A percentile compares a stretch with the other conserved stretches of the same genome.
phyloP scores from a whole-genome alignment of 2,329 filamentous ascomycete genomes.

The Pseudocercospora musae region DNA sequence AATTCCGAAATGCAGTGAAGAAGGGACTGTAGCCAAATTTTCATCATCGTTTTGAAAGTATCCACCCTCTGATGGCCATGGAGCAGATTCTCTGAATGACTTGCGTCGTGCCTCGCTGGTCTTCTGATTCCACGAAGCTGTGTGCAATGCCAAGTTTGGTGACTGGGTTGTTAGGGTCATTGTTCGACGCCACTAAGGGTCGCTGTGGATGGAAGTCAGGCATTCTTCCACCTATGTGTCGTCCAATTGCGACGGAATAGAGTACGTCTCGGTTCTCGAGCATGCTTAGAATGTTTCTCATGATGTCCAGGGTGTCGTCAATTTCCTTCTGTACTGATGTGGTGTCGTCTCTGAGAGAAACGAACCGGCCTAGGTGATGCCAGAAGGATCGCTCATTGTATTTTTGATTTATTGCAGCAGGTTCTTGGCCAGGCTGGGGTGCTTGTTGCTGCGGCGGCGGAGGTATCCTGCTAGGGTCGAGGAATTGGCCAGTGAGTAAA shows the following conservation, averaged over 20 bases:
- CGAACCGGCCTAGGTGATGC: conserved; percentile 71
- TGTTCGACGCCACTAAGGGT: conserved; percentile 24
- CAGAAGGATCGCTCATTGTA: conserved; percentile 71
- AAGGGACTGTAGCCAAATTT: neutral
- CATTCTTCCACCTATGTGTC: conserved; percentile 65
- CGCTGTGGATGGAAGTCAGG: conserved; percentile 39
- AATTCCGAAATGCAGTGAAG: neutral
- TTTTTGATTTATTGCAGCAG: conserved; percentile 26
- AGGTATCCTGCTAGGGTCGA: conserved; percentile 59
- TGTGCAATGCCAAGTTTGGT: conserved; percentile 50
- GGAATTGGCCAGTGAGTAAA: conserved; percentile 68
- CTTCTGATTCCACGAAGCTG: conserved; percentile 47
- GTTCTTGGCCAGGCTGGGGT: conserved; percentile 33
- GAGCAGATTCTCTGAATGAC: conserved; percentile 49
- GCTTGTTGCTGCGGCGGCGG: conserved; percentile 40
- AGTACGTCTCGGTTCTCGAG: conserved; percentile 86
- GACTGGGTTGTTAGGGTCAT: conserved; percentile 39
- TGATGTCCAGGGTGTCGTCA: conserved; percentile 61
- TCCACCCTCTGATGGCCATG: conserved; percentile 48
- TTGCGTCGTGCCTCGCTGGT: conserved; percentile 45
- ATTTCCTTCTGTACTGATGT: conserved; percentile 52
- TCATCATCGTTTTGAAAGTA: conserved; percentile 29
- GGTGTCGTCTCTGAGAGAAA: conserved; percentile 60
- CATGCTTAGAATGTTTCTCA: conserved; percentile 70
- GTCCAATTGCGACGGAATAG: conserved; percentile 80